Percentiles rank a stretch among this genome's conserved stretches.
Evolutionary conservation across 108 stramenopile genomes (phyloP).

Genomic region (Skeletonema menzelii): DNA sequence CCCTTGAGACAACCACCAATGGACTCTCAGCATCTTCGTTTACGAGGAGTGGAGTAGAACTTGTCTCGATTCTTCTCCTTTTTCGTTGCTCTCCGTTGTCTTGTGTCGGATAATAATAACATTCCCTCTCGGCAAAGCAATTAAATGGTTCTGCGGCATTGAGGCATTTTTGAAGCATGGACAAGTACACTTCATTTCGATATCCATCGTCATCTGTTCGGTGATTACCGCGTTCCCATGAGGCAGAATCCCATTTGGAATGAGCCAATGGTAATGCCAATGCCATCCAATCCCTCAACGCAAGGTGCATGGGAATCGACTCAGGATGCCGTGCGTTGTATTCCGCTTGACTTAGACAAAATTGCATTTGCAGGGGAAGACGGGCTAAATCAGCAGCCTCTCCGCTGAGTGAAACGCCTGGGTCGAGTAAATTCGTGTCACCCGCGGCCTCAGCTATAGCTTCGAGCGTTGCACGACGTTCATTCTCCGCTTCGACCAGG

Average conservation of each 20-base stretch:
- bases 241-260: constrained; percentile 65
- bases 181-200: constrained; percentile 64
- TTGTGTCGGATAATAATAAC: constrained; percentile 39
- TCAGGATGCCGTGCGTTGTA: constrained; percentile 66
- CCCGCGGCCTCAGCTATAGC: constrained; percentile 48
- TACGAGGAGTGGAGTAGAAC: constrained; percentile 14
- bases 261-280: constrained; percentile 60
- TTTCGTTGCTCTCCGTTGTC: constrained; percentile 20
- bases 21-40: constrained; percentile 31
- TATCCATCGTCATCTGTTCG: constrained; percentile 69
- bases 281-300: constrained; percentile 76
- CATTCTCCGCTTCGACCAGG: constrained; percentile 46
- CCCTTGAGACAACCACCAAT: constrained; percentile 55
- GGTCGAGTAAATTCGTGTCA: constrained; percentile 20
- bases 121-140: constrained; percentile 43
- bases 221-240: constrained; percentile 78
- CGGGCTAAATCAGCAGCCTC: constrained; percentile 63
- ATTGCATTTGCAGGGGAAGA: constrained; percentile 72
- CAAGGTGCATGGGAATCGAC: constrained; percentile 60
- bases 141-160: constrained; percentile 60
- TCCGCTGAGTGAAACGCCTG: constrained; percentile 33
- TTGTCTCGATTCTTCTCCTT: constrained; percentile 34
- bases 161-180: constrained; percentile 63
- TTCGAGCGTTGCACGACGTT: constrained; percentile 47
- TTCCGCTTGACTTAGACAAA: constrained; percentile 73